Evolutionary conservation across 331 rosid genomes (phyloP).

Genomic region (Telfairia occidentalis): DNA sequence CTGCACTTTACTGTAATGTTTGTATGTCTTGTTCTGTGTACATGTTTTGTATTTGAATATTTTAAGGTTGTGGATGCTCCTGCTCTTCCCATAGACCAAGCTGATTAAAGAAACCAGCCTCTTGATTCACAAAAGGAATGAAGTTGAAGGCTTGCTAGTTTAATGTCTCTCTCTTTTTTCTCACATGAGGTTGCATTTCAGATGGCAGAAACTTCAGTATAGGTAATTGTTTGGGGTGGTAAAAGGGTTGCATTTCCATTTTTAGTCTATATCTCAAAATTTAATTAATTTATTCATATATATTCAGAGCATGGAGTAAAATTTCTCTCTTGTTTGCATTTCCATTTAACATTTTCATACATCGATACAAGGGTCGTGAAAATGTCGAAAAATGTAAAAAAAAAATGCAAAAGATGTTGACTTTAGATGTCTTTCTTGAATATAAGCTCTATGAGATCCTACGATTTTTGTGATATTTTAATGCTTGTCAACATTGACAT

Average conservation of each 20-base stretch:
- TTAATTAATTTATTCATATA: neutral
- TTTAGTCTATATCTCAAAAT: neutral
- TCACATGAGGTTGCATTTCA: neutral
- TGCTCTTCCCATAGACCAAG: constrained; percentile 5
- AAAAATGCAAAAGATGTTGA: neutral
- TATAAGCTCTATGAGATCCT: neutral
- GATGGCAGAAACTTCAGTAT: neutral
- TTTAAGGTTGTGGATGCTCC: constrained; percentile 4
- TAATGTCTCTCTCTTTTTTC: neutral
- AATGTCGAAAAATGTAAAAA: neutral
- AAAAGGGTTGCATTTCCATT: neutral
- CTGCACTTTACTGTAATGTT: neutral
- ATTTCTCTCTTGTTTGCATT: neutral
- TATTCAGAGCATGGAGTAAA: neutral
- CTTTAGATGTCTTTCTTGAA: neutral
- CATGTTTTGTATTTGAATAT: neutral
- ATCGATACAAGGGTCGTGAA: neutral
- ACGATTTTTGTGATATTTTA: neutral
- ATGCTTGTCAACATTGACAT: neutral
- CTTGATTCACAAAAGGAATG: constrained; percentile 11
- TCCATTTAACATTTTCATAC: neutral
- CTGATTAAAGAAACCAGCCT: constrained; percentile 6
- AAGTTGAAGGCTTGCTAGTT: constrained; percentile 9
- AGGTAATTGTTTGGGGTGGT: neutral
- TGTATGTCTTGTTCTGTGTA: constrained; percentile 3